Evolutionary conservation across 306 rosid species (phyloP).

Genomic region (Pachyrhizus erosus): DNA sequence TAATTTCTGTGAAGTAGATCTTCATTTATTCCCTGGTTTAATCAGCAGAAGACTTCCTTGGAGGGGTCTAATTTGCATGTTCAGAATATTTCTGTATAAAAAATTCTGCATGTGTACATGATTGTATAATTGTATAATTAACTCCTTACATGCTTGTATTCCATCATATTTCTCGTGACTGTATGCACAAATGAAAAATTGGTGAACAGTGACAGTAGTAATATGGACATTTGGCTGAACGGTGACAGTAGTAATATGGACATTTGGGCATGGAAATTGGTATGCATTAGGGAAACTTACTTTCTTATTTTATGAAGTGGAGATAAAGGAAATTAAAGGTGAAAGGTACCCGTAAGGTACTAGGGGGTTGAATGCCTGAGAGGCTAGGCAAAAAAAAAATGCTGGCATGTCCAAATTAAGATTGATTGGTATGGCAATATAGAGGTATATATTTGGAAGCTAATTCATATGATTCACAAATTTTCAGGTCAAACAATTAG

Average conservation of each 20-base stretch:
- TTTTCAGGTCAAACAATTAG: conserved; percentile 79
- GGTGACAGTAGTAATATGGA: not conserved
- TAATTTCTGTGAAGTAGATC: conserved; percentile 1
- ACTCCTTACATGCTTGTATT: not conserved
- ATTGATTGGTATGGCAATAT: not conserved
- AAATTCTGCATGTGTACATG: not conserved
- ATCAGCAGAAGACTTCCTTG: too few species aligned
- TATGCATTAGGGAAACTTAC: not conserved
- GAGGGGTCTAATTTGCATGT: not conserved
- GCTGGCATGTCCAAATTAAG: not conserved
- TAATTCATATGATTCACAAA: conserved; percentile 17
- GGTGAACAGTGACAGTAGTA: not conserved
- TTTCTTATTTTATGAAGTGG: not conserved
- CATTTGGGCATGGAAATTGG: not conserved
- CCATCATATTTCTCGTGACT: not conserved
- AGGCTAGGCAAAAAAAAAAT: not conserved
- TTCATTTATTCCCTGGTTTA: not conserved
- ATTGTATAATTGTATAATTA: not conserved
- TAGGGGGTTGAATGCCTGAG: not conserved
- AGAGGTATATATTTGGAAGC: not conserved
- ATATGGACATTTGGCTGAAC: not conserved
- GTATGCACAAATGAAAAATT: not conserved
- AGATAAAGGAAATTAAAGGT: not conserved
- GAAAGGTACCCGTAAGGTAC: not conserved
- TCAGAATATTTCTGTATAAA: not conserved